phyloP scores from a whole-genome alignment of 1,284 basidiomycete genomes.

The Naganishia sp. region DNA sequence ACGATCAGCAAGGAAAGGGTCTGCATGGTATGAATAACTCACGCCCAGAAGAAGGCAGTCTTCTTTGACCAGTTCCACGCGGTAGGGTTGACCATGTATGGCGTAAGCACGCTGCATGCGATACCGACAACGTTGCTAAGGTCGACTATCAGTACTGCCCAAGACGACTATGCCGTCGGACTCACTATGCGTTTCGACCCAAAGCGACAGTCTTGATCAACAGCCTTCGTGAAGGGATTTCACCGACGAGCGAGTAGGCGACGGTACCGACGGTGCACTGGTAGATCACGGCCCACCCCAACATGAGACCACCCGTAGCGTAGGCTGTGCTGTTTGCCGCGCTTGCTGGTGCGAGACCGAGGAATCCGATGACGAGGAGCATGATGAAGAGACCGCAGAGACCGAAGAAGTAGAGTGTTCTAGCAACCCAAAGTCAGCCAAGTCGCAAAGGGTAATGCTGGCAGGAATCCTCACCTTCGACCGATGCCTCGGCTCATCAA shows the following conservation, averaged over 20 bases:
- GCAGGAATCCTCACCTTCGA: conserved; percentile 40
- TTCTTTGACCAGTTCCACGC: conserved; percentile 55
- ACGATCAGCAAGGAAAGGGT: conserved; percentile 1
- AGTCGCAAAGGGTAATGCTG: background rate
- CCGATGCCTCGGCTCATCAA: conserved; percentile 54
- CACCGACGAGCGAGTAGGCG: conserved; percentile 55
- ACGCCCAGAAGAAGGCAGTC: conserved; percentile 36
- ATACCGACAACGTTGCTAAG: conserved; percentile 55
- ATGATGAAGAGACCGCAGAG: conserved; percentile 53
- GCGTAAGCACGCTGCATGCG: conserved; percentile 50
- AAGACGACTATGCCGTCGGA: conserved; percentile 11
- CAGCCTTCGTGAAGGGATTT: conserved; percentile 56
- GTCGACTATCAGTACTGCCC: conserved; percentile 31
- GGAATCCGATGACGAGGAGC: conserved; percentile 57
- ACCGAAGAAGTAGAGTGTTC: conserved; percentile 56
- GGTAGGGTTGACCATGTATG: conserved; percentile 56
- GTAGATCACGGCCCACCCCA: conserved; percentile 54
- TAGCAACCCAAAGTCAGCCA: conserved; percentile 29
- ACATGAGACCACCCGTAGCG: conserved; percentile 55
- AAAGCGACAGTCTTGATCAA: conserved; percentile 60
- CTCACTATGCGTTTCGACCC: conserved; percentile 51
- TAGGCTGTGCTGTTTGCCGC: conserved; percentile 40
- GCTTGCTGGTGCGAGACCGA: conserved; percentile 51
- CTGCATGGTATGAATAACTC: background rate
- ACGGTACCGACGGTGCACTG: conserved; percentile 50